phyloP scores from a whole-genome alignment of 148 eudicot genomes.

The Nyssa sinensis region DNA sequence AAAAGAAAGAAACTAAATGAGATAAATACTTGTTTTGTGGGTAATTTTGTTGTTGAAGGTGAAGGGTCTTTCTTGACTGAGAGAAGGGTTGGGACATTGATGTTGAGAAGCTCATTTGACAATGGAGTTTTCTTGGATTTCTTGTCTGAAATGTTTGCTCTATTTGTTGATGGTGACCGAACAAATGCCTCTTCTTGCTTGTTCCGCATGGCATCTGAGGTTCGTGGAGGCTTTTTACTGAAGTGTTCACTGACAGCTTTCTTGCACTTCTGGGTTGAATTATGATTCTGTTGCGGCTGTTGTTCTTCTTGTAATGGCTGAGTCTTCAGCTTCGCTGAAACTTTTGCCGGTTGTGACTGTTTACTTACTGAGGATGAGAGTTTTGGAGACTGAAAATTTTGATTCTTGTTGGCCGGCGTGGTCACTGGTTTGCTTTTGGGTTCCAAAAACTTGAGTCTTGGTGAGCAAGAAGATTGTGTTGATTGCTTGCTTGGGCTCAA shows the following conservation, averaged over 20 bases:
- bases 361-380: too few species aligned
- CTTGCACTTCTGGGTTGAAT: conserved; percentile 7
- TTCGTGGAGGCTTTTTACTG: conserved; percentile 19
- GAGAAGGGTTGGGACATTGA: conserved; percentile 46
- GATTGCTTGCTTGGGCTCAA: conserved; percentile 4
- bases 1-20: too few species aligned
- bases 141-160: too few species aligned
- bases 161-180: conserved; percentile 18
- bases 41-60: conserved; percentile 35
- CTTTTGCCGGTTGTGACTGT: background rate
- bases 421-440: conserved; percentile 10
- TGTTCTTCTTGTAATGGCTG: background rate
- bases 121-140: conserved; percentile 56
- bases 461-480: conserved; percentile 10
- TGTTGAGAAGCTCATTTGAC: conserved; percentile 44
- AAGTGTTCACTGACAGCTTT: conserved; percentile 14
- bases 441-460: conserved; percentile 15
- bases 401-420: conserved; percentile 3
- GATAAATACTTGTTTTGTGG: conserved; percentile 52
- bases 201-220: conserved; percentile 29
- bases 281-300: too few species aligned
- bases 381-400: conserved; percentile 12
- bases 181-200: conserved; percentile 73
- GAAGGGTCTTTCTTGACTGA: conserved; percentile 52
- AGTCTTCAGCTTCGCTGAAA: background rate